These are phyloP conservation scores for Yamadazyma nakazawae DNA, from an alignment of 805 yeast genomes.

Conservation along the genomic window DNA sequence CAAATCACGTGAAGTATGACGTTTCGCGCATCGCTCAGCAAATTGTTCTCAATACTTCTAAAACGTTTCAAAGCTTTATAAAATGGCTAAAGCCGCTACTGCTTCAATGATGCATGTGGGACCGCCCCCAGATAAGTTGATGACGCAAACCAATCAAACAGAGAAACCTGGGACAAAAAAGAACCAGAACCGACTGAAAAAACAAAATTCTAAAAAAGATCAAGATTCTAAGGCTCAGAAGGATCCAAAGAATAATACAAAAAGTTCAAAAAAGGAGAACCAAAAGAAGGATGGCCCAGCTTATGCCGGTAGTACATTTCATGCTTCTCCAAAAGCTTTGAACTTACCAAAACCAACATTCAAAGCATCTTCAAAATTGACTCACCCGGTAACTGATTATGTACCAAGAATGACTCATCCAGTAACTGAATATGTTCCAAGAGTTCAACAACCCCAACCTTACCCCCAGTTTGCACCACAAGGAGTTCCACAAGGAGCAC, in stretches of 20 bases:
- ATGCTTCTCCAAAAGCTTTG: slow-evolving; percentile 53
- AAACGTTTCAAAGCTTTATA: background rate
- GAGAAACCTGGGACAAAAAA: background rate
- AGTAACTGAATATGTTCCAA: slow-evolving; percentile 18
- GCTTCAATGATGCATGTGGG: background rate
- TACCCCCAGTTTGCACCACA: background rate
- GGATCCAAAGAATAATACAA: background rate
- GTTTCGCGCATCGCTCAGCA: slow-evolving; percentile 4
- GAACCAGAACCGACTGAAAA: background rate
- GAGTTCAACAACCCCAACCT: slow-evolving; percentile 1
- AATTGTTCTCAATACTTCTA: background rate
- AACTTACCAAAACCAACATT: slow-evolving; percentile 56
- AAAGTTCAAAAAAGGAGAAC: background rate
- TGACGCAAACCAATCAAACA: background rate
- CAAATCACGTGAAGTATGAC: background rate
- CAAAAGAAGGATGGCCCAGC: slow-evolving; percentile 24
- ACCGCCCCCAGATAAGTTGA: background rate
- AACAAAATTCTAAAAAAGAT: background rate
- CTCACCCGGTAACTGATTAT: slow-evolving; percentile 5
- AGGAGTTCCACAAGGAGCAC: background rate
- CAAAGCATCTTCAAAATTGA: slow-evolving; percentile 15
- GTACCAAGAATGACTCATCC: slow-evolving; percentile 18
- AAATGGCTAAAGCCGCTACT: slow-evolving; percentile 4
- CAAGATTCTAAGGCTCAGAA: background rate
- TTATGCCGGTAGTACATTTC: slow-evolving; percentile 58